Base-by-base conservation (phyloP, 352 stramenopile genomes). In the Pythium scleroteichum region DNA sequence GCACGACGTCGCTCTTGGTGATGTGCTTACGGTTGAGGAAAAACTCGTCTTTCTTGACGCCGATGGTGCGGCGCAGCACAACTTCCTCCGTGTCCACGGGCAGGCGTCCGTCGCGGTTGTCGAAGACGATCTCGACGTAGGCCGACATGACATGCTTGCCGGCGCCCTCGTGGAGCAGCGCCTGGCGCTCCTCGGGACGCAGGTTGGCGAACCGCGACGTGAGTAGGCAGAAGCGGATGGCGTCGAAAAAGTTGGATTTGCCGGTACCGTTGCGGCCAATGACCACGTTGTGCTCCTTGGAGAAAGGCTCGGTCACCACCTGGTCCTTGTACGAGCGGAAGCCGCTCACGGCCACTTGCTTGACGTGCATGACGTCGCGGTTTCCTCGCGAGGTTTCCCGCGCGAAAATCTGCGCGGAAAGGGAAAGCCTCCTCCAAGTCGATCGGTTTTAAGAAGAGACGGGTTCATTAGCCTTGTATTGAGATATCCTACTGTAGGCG, bases 1-100 rank as follows among this genome's bases (percentile, higher is more conserved):
- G 96, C 45, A 97, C 83, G n/a, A 99, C 97, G 73, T 99, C 97
- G 59, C 87, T 97, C 78, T 99, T 99, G 47, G 88, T 97, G 52
- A 98, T 97, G 52, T 98, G 92, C 72, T 99, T 99, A 53, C 95
- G 85, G 72, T 99, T 99, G 17, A 99, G 82, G 71, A 99, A 99
- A 78, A 99, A 99, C 74, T 99, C 97, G 81, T 99, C 98, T 76
- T 99, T 99, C 78, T 99, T 99, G 53, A 98, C 86, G 50, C 98
- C 97, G 42, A 99, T 98, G n/a, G 96, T 99, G 33, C 98, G 94
- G 51, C 97, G 90, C 59, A 99, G 73, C 32, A 97, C 85, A 17
- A 99, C 97, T 54, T 97, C 93, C 39, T 94, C 77, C 38, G 84
- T 87, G 62, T 98, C 92, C 49, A 97, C 85, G 7, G 86, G 90